Base-by-base conservation (phyloP, 163 green algal species). In the Scenedesmus sp. region DNA sequence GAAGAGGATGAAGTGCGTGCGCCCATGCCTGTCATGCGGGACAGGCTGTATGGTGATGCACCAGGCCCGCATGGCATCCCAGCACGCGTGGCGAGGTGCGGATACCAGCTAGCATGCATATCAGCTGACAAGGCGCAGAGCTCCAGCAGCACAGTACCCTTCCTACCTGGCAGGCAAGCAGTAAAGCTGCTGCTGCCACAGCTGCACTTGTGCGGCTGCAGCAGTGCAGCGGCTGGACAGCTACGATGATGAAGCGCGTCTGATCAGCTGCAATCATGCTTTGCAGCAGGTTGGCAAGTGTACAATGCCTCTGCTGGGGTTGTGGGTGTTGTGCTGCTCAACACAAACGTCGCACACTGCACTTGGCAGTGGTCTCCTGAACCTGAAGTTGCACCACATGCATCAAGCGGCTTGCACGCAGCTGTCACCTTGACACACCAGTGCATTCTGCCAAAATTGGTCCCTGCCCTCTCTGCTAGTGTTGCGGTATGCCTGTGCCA, bases 11-110 rank as follows among this genome's bases (percentile, higher is more conserved):
- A 93, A 52, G 84, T 93, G 26, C 93, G 94, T 10, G 94, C 94
- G 0, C 93, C 94, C 0, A 67, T 95, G 54, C 92, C 94, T 62
- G 82, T 82, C n/a, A 92, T 92, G 66, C 46, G 90, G 0, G 94
- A 96, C 16, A 73, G 94, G 3, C 90, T 96, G 16, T 96, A 95
- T 84, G 94, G 92, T 7, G 88, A 95, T 81, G 76, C 66, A 6
- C 52, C 86, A 73, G 89, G 82, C 67, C n/a, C 4, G 12, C 83
- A 82, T 86, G 56, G 70, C 83, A 83, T 90, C 0, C 83, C 82
- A 82, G 76, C 84, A 64, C 23, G 76, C 7, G 85, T 84, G 18
- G 85, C 90, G 7, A 60, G 88, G 88, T 92, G 70, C 23, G 88
- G 26, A 46, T 46, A 46, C 34, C 34, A 46, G 34, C 34, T 46